Evolutionary conservation across 768 basidiomycete species (phyloP), one percentile per base, ranked within the genome.

Genomic region (Trametopsis cervina): DNA sequence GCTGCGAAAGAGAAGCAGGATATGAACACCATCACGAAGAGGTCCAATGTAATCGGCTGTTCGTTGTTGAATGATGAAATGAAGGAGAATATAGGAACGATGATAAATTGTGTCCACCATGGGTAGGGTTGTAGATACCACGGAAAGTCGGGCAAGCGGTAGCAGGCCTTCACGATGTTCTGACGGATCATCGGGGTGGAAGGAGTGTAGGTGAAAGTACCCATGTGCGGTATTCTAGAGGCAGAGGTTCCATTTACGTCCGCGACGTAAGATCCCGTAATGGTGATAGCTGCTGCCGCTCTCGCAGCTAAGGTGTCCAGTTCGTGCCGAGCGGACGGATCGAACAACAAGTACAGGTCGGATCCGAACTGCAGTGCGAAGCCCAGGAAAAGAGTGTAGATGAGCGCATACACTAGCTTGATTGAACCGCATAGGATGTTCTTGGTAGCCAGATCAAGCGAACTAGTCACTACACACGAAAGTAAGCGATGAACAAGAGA

Each of bases 121-220:
- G 91, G 91, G 66, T 89, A 87, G 2, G 82, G 77, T 56, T 83
- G 86, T n/a, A 85, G 76, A 61, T 76, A 89, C 89, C 89, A 92
- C 18, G 80, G 70, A 65, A 78, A 79, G 22, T 60, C 61, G 4
- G 72, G 58, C 7, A 81, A 79, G 9, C 91, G 81, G 54, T 80
- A 85, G 60, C 91, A 94, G 25, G 85, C 85, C 10, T 73, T 66
- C 48, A 74, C 51, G 56, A 85, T 77, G 58, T 83, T 65, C 44
- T 68, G 60, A 49, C 69, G 55, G 24, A 65, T 66, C 36, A 68
- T 57, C n/a, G 70, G 66, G 25, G 80, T 69, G 11, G 70, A 58
- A 58, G 80, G 78, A 4, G 76, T 71, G 57, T 86, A 86, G 4
- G 76, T 77, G 75, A 85, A 87, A 3, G 82, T 80, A 58, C 20